Conservation (phyloP, 371 early-diverging fungal genomes). For the Haplosporangium sp. region DNA sequence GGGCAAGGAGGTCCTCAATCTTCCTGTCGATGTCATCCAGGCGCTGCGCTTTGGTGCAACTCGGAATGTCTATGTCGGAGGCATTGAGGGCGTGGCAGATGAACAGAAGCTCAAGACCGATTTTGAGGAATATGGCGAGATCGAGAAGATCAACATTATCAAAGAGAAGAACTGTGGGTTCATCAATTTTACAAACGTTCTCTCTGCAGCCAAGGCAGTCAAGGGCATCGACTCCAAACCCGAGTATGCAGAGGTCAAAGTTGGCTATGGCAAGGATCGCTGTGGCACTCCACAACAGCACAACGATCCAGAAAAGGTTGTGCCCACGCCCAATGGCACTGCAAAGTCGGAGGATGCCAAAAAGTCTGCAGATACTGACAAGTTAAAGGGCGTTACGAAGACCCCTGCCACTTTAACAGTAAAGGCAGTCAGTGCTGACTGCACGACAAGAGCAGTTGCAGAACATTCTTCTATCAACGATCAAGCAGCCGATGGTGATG, state of each 20-base stretch:
- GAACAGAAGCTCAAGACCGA: conserved; percentile 71
- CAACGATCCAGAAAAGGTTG: background rate
- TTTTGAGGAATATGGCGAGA: conserved; percentile 77
- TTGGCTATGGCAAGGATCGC: conserved; percentile 86
- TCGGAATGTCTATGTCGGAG: conserved; percentile 84
- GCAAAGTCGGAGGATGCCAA: no score
- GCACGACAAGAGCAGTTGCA: no score
- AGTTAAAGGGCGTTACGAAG: no score
- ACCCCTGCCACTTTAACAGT: no score
- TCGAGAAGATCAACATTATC: conserved; percentile 78
- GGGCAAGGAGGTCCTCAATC: conserved; percentile 72
- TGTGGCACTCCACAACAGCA: conserved; percentile 47
- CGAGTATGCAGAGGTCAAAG: conserved; percentile 63
- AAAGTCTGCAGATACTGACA: no score
- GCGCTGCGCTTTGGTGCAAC: conserved; percentile 77
- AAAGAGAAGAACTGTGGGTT: conserved; percentile 81
- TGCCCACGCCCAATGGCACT: no score
- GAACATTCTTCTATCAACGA: no score
- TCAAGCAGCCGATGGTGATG: no score
- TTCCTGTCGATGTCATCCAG: conserved; percentile 62
- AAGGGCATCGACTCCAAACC: conserved; percentile 64
- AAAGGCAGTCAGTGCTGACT: no score
- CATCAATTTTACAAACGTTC: conserved; percentile 79
- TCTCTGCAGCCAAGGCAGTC: conserved; percentile 75
- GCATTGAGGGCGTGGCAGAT: conserved; percentile 64